Conservation (phyloP, 192 early-diverging fungal genomes). For the Dimargaris cristalligena region DNA sequence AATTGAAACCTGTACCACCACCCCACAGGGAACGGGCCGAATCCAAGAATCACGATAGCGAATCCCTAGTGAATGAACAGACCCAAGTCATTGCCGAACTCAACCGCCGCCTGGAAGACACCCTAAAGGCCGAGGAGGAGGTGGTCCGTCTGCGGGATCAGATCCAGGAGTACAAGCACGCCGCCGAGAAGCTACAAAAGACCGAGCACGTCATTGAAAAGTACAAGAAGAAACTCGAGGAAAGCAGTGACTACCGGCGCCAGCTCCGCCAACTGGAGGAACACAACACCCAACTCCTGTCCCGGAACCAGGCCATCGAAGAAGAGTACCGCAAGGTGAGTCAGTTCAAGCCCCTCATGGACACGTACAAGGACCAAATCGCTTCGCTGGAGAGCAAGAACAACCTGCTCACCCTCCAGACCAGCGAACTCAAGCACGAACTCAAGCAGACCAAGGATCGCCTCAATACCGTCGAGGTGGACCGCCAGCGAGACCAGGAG, state of each 20-base stretch:
- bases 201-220: conserved; percentile 89
- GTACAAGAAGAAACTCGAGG: conserved; percentile 90
- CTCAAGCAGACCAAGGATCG: conserved; percentile 39
- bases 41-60: conserved; percentile 46
- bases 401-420: conserved; percentile 44
- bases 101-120: conserved; percentile 37
- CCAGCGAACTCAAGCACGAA: conserved; percentile 54
- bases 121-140: conserved; percentile 51
- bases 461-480: conserved; percentile 41
- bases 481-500: conserved; percentile 51
- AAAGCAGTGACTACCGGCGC: conserved; percentile 58
- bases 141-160: conserved; percentile 63
- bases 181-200: conserved; percentile 83
- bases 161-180: conserved; percentile 77
- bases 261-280: conserved; percentile 66
- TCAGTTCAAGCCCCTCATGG: conserved; percentile 64
- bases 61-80: conserved; percentile 42
- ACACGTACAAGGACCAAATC: conserved; percentile 75
- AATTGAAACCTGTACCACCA: no score
- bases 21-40: conserved; percentile 76
- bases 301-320: conserved; percentile 60
- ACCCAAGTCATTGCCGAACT: conserved; percentile 43
- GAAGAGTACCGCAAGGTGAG: conserved; percentile 74
- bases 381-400: conserved; percentile 54
- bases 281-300: conserved; percentile 46